Evolutionary conservation across 768 basidiomycete species (phyloP), one percentile per base, ranked within the genome.

Genomic region (Collybia mongolica): DNA sequence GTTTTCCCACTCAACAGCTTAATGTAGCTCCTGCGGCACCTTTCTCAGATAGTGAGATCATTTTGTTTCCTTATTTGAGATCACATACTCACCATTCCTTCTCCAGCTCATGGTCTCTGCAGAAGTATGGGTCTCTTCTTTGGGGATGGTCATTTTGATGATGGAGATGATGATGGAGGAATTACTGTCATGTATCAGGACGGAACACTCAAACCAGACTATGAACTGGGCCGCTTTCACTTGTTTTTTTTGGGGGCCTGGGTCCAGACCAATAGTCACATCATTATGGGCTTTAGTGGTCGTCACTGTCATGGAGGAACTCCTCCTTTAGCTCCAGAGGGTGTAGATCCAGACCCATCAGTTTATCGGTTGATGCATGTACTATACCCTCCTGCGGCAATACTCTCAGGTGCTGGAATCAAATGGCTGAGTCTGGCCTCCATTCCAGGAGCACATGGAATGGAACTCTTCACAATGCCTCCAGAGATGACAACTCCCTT

Each of bases 161-260:
- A 12, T 5, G 11, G 36, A 28, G 56, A 60, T 48, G 44, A 48
- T 24, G 23, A 7, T 5, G 52, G 51, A 9, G 54, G 45, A 5
- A 39, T 41, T 7, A 46, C 54, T 2, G 15, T n/a, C 1, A 53
- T 58, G 48, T 38, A 53, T n/a, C 14, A 45, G 2, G 44, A 55
- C 24, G 47, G 41, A 1, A 36, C 46, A 24, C 7, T 54, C 17
- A 51, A 51, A n/a, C 8, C 1, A 5, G 49, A 49, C 7, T 60
- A 55, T 47, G 46, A 60, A 48, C 36, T 14, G 29, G 54, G 59
- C 4, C 26, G 48, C 2, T 60, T 60, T 37, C 54, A 60, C 39
- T 41, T 60, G 14, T 22, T 58, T 20, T 40, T 26, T 6, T 43
- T 57, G 12, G 56, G 56, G 11, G 9, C 52, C 15, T 60, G 44